Conservation (phyloP, 2,329 filamentous ascomycete species). For the Verticillium albo-atrum region DNA sequence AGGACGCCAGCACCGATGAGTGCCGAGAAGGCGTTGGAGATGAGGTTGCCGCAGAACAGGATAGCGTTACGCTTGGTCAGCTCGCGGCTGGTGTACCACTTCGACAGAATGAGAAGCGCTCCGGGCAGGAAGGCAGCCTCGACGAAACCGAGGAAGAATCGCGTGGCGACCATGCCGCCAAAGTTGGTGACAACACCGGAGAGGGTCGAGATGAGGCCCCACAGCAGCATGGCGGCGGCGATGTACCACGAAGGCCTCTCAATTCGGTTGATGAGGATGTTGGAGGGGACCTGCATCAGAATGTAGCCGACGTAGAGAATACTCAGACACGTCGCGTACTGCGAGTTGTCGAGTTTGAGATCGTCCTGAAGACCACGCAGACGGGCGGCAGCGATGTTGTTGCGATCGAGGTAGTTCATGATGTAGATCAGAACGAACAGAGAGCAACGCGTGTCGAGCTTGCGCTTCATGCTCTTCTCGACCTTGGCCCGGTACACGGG, state of each 20-base stretch:
- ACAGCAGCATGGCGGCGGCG: constrained; percentile 47
- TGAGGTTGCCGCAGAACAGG: constrained; percentile 54
- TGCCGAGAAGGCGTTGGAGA: constrained; percentile 56
- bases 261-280: constrained; percentile 54
- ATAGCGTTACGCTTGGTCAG: constrained; percentile 50
- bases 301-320: constrained; percentile 66
- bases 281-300: constrained; percentile 58
- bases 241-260: constrained; percentile 48
- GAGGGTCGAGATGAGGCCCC: constrained; percentile 56
- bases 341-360: constrained; percentile 45
- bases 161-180: constrained; percentile 47
- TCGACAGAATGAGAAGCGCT: constrained; percentile 57
- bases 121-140: constrained; percentile 64
- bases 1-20: constrained; percentile 56
- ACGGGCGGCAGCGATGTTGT: constrained; percentile 64
- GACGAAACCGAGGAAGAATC: constrained; percentile 58
- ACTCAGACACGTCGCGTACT: constrained; percentile 60
- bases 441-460: constrained; percentile 65
- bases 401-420: constrained; percentile 64
- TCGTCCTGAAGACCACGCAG: constrained; percentile 62
- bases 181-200: constrained; percentile 50
- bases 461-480: constrained; percentile 64
- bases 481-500: constrained; percentile 47
- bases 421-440: constrained; percentile 73
- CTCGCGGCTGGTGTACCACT: constrained; percentile 63